Percentiles rank a stretch among this genome's conserved stretches.
phyloP scores from a whole-genome alignment of 2,329 filamentous ascomycete genomes.

The Sporothrix protearum region DNA sequence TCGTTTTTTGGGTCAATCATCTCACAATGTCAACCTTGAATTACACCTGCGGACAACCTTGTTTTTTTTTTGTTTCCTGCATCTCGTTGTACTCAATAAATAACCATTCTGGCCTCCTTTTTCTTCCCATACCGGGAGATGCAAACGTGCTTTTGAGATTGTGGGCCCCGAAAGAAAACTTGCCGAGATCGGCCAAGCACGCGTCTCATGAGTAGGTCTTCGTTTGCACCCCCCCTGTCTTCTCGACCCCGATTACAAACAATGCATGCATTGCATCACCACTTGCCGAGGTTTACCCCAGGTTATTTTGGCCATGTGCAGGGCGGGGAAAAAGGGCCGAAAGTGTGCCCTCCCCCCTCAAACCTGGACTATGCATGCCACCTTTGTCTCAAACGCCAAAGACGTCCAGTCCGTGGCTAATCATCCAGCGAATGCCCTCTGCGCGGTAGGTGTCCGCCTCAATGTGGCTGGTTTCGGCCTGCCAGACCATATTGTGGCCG shows the following conservation, averaged over 20 bases:
- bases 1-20: neutral
- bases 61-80: neutral
- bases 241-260: neutral
- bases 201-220: neutral
- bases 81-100: neutral
- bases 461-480: conserved; percentile 7
- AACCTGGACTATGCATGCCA: too few species aligned
- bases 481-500: conserved; percentile 26
- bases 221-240: neutral
- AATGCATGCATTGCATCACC: neutral
- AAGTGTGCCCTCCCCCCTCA: neutral
- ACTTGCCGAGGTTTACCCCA: neutral
- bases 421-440: conserved; percentile 25
- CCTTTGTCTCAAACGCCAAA: conserved; percentile 14
- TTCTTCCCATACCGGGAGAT: too few species aligned
- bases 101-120: neutral
- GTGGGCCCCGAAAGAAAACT: neutral
- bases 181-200: conserved; percentile 18
- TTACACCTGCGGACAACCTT: neutral
- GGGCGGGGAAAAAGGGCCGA: neutral
- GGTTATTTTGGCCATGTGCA: neutral
- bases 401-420: conserved; percentile 21
- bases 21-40: neutral
- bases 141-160: neutral
- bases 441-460: conserved; percentile 23